Percentiles rank a stretch among this genome's conserved stretches.
Conservation (phyloP, 176 grass and related monocot genomes). For the Coix lacrymajobi region DNA sequence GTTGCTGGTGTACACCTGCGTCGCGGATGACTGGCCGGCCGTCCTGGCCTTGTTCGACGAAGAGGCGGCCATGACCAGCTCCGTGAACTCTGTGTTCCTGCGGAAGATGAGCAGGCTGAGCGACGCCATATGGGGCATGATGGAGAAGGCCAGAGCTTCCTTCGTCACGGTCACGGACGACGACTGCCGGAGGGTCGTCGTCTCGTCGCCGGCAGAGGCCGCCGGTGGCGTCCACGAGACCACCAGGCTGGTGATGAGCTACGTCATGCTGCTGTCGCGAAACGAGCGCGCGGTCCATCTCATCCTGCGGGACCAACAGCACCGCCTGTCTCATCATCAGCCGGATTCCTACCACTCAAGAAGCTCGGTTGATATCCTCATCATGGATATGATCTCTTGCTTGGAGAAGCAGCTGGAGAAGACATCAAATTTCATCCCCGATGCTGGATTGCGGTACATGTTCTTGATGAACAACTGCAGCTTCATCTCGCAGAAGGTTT, state of each 20-base stretch:
- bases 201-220: not conserved
- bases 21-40: not conserved
- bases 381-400: not conserved
- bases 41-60: not conserved
- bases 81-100: not conserved
- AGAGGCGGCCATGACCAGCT: not conserved
- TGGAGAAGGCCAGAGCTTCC: not conserved
- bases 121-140: not conserved
- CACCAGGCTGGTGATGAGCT: not conserved
- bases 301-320: not conserved
- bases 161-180: not conserved
- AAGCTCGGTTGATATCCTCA: not conserved
- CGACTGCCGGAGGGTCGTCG: not conserved
- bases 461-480: conserved; percentile 18
- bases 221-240: not conserved
- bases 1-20: conserved; percentile 4
- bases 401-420: not conserved
- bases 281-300: not conserved
- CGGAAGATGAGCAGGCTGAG: conserved; percentile 10
- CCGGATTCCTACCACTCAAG: not conserved
- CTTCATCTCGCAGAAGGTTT: not conserved
- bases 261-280: not conserved
- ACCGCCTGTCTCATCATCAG: not conserved
- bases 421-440: not conserved
- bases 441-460: not conserved